Evolutionary conservation across 306 rosid genomes (phyloP), one percentile per base, ranked within the genome.

Genomic region (Cucurbita moschata): DNA sequence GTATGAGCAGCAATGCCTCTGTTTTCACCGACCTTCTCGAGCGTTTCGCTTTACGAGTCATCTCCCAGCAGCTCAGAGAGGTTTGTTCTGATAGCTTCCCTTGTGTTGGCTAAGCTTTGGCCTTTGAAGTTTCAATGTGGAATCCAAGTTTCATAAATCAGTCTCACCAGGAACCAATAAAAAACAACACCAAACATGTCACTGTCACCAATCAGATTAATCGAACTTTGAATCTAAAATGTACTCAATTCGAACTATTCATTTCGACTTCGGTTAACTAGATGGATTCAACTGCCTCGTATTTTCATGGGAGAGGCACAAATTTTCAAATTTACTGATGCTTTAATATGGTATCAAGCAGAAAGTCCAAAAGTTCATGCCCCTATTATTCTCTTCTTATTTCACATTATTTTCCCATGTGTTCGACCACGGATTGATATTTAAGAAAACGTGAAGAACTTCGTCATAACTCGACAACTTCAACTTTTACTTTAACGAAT

Each of bases 1-100:
- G 97, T 95, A 83, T 95, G 99, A 73, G 97, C 99, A 4, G 96
- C 99, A 81, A 95, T 89, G 62, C 99, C 91, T 81, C 99, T 80
- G 55, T 91, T 91, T 80, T 95, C 99, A 49, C 99, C 99, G 8
- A 95, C 97, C 75, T 89, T 95, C 82, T 95, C 99, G 78, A 91
- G 99, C 72, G 99, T 91, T 85, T 95, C 43, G 96, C 99, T 72
- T 95, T 95, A 77, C 15, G 90, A 82, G 84, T 95, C 96, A 5
- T 85, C 97, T 79, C 96, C 97, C 39, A 95, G 96, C 74, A 95
- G 86, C 71, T 89, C 79, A 71, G 97, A 86, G 72, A 95, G 87
- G 85, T 91, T 88, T 74, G 90, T 86, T 82, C 88, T 88, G 78
- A 95, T 95, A 42, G 85, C 80, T 69, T 91, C 99, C 86, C 86